phyloP scores from a whole-genome alignment of 78 protist species.

The Dictyostelium purpureum region DNA sequence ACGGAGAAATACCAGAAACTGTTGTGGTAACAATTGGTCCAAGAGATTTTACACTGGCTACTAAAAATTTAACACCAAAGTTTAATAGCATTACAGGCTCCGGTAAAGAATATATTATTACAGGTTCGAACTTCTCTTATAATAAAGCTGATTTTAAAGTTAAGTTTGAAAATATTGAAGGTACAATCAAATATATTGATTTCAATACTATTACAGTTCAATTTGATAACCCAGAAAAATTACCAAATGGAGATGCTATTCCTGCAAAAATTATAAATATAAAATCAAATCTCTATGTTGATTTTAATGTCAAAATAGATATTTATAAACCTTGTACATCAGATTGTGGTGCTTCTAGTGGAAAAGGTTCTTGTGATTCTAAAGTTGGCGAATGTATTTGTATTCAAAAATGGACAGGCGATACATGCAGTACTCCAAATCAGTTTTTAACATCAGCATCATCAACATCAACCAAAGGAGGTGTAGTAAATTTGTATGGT shows the following conservation, averaged over 20 bases:
- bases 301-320: too few relatives aligned
- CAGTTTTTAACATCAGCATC: neutral
- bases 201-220: neutral
- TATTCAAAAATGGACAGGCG: too few relatives aligned
- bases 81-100: neutral
- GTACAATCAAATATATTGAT: neutral
- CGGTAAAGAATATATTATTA: neutral
- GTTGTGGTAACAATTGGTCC: neutral
- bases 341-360: too few relatives aligned
- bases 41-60: neutral
- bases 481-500: neutral
- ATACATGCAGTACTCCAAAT: too few relatives aligned
- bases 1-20: neutral
- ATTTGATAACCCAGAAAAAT: too few relatives aligned
- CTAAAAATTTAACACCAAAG: neutral
- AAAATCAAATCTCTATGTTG: too few relatives aligned
- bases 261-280: neutral
- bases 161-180: neutral
- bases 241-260: too few relatives aligned
- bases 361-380: too few relatives aligned
- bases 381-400: too few relatives aligned
- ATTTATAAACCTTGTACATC: too few relatives aligned
- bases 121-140: neutral
- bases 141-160: neutral
- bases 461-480: neutral